Evolutionary conservation across 2,329 filamentous ascomycete species (phyloP), one percentile per base, ranked within the genome.

Genomic region (Cercospora sesami): DNA sequence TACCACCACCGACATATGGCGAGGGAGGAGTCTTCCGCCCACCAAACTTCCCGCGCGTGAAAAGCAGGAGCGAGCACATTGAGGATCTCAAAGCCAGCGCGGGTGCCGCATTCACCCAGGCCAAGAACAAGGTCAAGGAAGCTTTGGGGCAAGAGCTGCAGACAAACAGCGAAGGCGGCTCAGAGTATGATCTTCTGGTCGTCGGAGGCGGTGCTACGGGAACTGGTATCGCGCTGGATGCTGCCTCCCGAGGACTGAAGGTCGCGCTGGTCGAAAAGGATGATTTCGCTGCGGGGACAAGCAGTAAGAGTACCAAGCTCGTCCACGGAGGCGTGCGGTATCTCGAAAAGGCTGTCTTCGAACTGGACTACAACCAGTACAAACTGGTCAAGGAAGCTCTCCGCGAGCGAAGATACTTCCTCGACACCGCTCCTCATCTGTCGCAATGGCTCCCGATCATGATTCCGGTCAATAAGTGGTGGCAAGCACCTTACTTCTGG

Each of bases 241-340:
- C 91, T 39, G 90, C 89, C 23, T 94, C 91, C 2, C 86, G 91
- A 73, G 91, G 91, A 1, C 82, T 94, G 75, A 92, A 89, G 80
- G 91, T 95, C 68, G 91, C 92, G 12, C 81, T 94, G 61, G 90
- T 95, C 16, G 91, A 95, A 81, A 86, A 91, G 69, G 92, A 94
- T 78, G 91, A 95, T 80, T 95, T 94, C 78, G 90, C 89, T 74
- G 86, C 89, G 70, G 91, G 92, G 31, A 94, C 91, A 48, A 93
- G 90, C 82, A 92, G 90, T 79, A 94, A 94, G 83, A 93, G 90
- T 81, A 95, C 91, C 60, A 95, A 95, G 81, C 85, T 95, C 63
- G 92, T 95, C 18, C 91, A 95, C 80, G 91, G 91, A 73, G 91
- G 91, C 76, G 92, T 95, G 68, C 87, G 91, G 72, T 95, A 94